Percentiles rank a stretch among this genome's conserved stretches.
phyloP scores from a whole-genome alignment of 495 filamentous ascomycete species.

The Tuber umbilicatum region DNA sequence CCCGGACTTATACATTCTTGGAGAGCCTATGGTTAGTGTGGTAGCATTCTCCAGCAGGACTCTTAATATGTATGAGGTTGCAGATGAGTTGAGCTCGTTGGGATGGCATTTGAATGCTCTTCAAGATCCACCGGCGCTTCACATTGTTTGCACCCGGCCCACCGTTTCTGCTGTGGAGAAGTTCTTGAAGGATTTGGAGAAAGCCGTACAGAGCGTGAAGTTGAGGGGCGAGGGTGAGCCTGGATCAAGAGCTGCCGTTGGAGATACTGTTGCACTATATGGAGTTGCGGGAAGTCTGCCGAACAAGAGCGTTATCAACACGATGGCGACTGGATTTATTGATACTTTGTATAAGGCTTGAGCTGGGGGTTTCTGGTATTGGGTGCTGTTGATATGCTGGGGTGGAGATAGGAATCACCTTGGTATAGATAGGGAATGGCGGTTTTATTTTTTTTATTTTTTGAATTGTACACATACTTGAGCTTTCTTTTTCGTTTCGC shows the following conservation, averaged over 20 bases:
- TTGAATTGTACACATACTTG: not conserved
- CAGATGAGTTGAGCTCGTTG: slow-evolving; percentile 68
- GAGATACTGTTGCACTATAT: slow-evolving; percentile 83
- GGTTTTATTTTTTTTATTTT: not conserved
- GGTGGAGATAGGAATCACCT: not conserved
- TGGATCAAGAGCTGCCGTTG: slow-evolving; percentile 61
- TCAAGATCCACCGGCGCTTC: slow-evolving; percentile 86
- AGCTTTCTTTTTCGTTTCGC: not conserved
- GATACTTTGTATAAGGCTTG: slow-evolving; percentile 94
- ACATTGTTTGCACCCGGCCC: slow-evolving; percentile 89
- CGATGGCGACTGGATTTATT: slow-evolving; percentile 83
- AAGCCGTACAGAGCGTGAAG: slow-evolving; percentile 69
- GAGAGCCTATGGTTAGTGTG: slow-evolving; percentile 80
- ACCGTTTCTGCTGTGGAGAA: slow-evolving; percentile 71
- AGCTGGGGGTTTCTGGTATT: slow-evolving; percentile 16
- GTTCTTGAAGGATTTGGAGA: slow-evolving; percentile 69
- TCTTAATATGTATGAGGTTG: slow-evolving; percentile 80
- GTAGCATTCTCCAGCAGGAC: slow-evolving; percentile 74
- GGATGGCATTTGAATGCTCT: slow-evolving; percentile 97
- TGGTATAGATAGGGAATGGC: not conserved
- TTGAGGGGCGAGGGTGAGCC: slow-evolving; percentile 60
- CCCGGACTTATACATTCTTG: slow-evolving; percentile 69
- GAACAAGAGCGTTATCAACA: slow-evolving; percentile 88
- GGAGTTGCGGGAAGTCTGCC: slow-evolving; percentile 91
- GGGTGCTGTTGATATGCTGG: not conserved